phyloP scores from a whole-genome alignment of 805 yeast genomes.

The Phaffomyces opuntiae region DNA sequence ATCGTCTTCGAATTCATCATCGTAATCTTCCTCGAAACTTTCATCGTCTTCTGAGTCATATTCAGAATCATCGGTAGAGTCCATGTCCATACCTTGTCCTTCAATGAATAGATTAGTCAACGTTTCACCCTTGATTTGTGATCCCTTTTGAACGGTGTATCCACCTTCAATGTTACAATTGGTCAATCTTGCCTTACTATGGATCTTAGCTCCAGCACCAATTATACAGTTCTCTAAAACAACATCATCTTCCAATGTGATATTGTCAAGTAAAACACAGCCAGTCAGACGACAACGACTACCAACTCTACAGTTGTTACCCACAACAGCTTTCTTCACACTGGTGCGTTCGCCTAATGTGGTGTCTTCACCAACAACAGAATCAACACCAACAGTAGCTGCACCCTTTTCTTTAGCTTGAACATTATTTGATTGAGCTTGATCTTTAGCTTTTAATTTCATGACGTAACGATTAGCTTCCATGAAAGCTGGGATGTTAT shows the following conservation, averaged over 20 bases:
- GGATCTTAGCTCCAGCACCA: constrained; percentile 63
- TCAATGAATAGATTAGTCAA: constrained; percentile 31
- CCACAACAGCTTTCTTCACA: constrained; percentile 81
- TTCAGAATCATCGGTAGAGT: constrained; percentile 12
- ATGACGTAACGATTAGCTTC: constrained; percentile 82
- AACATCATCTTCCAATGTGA: constrained; percentile 70
- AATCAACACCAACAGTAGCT: constrained; percentile 84
- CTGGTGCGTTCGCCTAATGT: constrained; percentile 73
- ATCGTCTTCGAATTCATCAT: constrained; percentile 44
- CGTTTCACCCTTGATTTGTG: constrained; percentile 50
- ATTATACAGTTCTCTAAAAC: constrained; percentile 76
- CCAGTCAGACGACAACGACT: constrained; percentile 84
- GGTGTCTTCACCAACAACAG: constrained; percentile 65
- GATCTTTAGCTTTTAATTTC: constrained; percentile 49
- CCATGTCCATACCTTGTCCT: constrained; percentile 18
- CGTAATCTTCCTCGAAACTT: constrained; percentile 35
- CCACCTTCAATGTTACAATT: constrained; percentile 84
- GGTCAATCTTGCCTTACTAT: constrained; percentile 55
- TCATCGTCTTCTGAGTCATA: constrained; percentile 24
- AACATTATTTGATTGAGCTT: constrained; percentile 12
- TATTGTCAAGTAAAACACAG: constrained; percentile 69
- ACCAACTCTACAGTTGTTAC: constrained; percentile 70
- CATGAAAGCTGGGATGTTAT: constrained; percentile 73
- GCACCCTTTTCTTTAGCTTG: constrained; percentile 41
- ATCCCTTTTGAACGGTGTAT: constrained; percentile 55